Conservation (phyloP, 2,329 filamentous ascomycete species). For the Phialophora expanda region DNA sequence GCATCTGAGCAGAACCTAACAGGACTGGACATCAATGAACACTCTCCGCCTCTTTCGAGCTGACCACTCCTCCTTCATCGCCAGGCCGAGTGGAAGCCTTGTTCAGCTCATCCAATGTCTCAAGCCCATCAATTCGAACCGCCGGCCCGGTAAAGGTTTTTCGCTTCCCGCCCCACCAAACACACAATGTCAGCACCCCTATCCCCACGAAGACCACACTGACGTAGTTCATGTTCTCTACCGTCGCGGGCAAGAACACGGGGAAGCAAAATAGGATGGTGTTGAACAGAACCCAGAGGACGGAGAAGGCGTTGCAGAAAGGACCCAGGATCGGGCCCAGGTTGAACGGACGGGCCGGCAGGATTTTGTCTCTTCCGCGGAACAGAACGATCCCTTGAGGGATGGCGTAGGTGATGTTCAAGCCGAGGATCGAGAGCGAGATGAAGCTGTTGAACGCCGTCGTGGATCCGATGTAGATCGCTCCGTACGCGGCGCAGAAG, state of each 20-base stretch:
- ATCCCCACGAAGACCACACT: constrained; percentile 45
- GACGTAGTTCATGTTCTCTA: constrained; percentile 56
- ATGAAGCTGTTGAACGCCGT: constrained; percentile 40
- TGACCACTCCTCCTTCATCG: no score
- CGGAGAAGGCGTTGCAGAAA: constrained; percentile 45
- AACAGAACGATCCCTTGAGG: constrained; percentile 51
- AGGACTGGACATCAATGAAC: no score
- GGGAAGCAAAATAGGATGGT: constrained; percentile 43
- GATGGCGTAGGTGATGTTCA: constrained; percentile 32
- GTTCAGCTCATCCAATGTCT: background rate
- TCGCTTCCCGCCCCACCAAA: constrained; percentile 19
- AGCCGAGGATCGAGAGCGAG: constrained; percentile 37
- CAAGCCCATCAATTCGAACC: background rate
- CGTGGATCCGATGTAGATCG: constrained; percentile 43
- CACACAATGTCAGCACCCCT: background rate
- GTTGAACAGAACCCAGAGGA: constrained; percentile 42
- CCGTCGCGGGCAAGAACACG: constrained; percentile 47
- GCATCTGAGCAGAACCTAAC: no score
- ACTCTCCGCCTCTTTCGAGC: no score
- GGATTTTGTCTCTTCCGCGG: constrained; percentile 44
- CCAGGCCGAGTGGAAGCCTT: no score
- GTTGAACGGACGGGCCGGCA: constrained; percentile 31
- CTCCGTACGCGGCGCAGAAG: constrained; percentile 45
- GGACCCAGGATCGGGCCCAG: constrained; percentile 41
- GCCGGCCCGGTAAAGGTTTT: constrained; percentile 16